Percentiles rank a stretch among this genome's conserved stretches.
These are phyloP conservation scores for Lasiosphaeria hispida DNA, from an alignment of 495 filamentous ascomycete species.

Conservation along the genomic window DNA sequence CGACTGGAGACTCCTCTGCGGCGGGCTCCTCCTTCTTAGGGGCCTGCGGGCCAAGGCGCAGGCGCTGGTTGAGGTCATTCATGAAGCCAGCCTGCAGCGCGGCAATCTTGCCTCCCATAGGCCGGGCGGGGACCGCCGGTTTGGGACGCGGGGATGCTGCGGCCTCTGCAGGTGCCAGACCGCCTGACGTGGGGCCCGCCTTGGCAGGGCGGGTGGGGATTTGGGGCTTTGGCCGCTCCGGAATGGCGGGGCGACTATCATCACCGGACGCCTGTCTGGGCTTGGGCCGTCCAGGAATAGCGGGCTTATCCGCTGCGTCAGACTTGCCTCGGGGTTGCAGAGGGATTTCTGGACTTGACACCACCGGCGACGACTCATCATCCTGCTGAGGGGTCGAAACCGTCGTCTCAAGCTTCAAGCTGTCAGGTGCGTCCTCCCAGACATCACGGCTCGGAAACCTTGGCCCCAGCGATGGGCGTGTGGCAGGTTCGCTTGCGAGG, in stretches of 20 bases:
- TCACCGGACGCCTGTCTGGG: constrained; percentile 49
- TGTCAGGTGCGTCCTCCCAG: constrained; percentile 94
- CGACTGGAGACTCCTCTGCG: constrained; percentile 55
- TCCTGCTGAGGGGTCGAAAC: constrained; percentile 62
- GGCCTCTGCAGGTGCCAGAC: constrained; percentile 39
- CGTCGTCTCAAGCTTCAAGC: constrained; percentile 74
- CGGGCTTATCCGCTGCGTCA: constrained; percentile 33
- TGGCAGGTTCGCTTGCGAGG: constrained; percentile 46
- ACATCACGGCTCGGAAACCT: constrained; percentile 93
- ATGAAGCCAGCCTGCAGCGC: constrained; percentile 87
- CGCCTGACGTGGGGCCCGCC: constrained; percentile 33
- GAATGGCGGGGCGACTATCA: constrained; percentile 37
- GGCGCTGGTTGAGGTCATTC: constrained; percentile 79
- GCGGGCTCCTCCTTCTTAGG: constrained; percentile 62
- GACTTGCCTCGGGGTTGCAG: constrained; percentile 24
- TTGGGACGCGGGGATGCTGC: constrained; percentile 58
- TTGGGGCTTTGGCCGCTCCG: constrained; percentile 74
- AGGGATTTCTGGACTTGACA: constrained; percentile 31
- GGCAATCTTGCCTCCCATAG: constrained; percentile 80
- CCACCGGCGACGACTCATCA: constrained; percentile 32
- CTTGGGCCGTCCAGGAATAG: constrained; percentile 41
- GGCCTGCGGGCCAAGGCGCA: constrained; percentile 75
- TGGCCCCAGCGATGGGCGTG: constrained; percentile 50
- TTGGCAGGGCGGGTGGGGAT: constrained; percentile 71
- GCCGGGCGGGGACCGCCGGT: constrained; percentile 77